Base-by-base conservation (phyloP, 805 yeast species). In the Grigorovia yakushimaensis region DNA sequence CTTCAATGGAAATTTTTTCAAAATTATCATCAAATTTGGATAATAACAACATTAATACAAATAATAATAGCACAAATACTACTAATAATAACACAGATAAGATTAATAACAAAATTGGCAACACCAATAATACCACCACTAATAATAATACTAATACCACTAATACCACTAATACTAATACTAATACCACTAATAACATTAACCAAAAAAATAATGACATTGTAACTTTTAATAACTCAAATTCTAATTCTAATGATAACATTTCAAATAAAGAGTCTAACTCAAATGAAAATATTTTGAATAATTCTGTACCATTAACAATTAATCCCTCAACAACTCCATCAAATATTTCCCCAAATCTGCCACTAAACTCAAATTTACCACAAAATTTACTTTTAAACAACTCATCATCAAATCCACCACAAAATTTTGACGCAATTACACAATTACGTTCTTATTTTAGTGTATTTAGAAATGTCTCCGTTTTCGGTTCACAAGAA, bases 401-500 rank as follows among this genome's bases (percentile, higher is more conserved):
- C 13, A 27, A 27, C 13, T 3, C 33, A 27, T 4, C 33, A 10
- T 5, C 33, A 27, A 17, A 39, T 18, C 19, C 37, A 10, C 42
- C 42, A 72, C 47, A 38, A 21, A 50, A 55, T 42, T 53, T 45
- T 44, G 44, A 62, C 42, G 53, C 55, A 44, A 47, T 57, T 49
- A 47, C 64, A 19, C 60, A 63, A 41, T 54, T 70, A 43, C 57
- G 71, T 45, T 62, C 72, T 4, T 62, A 67, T 35, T 69, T 72
- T 38, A 65, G 67, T 39, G 79, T 81, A 0, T 72, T 72, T 51
- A 68, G 71, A 41, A 67, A 68, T 39, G 65, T 80, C 47, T 69
- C 80, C 4, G 73, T 73, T 46, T 75, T 76, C 51, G 95, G 95
- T 0, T 63, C 84, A 5, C 80, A 78, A 47, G 80, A 76, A 45